Conservation (phyloP, 192 early-diverging fungal genomes). For the Coemansia sp. region DNA sequence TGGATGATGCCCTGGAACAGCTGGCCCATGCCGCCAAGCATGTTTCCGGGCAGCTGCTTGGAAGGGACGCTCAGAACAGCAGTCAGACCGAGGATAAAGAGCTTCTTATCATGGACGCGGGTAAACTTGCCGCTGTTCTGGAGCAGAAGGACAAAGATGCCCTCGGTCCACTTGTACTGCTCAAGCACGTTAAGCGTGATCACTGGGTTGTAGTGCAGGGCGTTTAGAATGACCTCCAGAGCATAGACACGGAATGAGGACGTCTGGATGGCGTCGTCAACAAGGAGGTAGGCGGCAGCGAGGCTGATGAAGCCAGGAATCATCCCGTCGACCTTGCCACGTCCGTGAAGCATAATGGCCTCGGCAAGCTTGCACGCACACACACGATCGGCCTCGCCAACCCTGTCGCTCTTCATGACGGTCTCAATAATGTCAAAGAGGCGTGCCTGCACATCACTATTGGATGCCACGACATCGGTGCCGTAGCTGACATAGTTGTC, state of each 20-base stretch:
- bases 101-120: slow-evolving; percentile 94
- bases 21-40: slow-evolving; percentile 74
- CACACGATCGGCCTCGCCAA: slow-evolving; percentile 77
- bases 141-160: slow-evolving; percentile 82
- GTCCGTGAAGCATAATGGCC: slow-evolving; percentile 79
- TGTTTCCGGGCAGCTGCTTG: slow-evolving; percentile 66
- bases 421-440: slow-evolving; percentile 86
- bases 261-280: slow-evolving; percentile 63
- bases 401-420: slow-evolving; percentile 73
- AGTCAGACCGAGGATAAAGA: slow-evolving; percentile 79
- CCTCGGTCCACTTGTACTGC: slow-evolving; percentile 70
- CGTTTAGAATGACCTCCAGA: slow-evolving; percentile 82
- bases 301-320: slow-evolving; percentile 71
- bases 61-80: slow-evolving; percentile 71
- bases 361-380: slow-evolving; percentile 85
- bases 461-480: slow-evolving; percentile 69
- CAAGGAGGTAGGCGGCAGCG: slow-evolving; percentile 64
- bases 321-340: slow-evolving; percentile 74
- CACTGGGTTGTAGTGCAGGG: slow-evolving; percentile 83
- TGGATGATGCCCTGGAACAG: slow-evolving; percentile 70
- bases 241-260: slow-evolving; percentile 70
- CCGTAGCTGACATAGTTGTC: slow-evolving; percentile 92
- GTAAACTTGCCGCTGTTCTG: slow-evolving; percentile 67
- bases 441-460: slow-evolving; percentile 66
- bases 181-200: slow-evolving; percentile 76